Base-by-base conservation (phyloP, 768 basidiomycete species). In the Amanita jacksonii region DNA sequence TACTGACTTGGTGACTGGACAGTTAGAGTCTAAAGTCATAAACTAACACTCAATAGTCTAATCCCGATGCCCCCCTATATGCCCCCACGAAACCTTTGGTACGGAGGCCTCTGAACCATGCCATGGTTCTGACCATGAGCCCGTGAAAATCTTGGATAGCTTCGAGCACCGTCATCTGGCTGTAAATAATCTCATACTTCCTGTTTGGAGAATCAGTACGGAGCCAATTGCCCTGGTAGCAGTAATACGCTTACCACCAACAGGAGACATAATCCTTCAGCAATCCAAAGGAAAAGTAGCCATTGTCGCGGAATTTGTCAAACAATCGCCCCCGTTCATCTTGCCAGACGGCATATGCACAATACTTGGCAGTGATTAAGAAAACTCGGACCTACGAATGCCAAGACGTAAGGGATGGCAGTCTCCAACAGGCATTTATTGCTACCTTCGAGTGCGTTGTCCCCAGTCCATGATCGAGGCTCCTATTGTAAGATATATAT, bases 331-430 rank as follows among this genome's bases (percentile, higher is more conserved):
- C 61, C 53, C 63, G 64, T 43, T 91, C 81, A 52, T 84, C 81
- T 41, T 72, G 67, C 86, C 86, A 89, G 3, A 87, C 79, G 6
- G 88, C 84, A 8, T 68, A 69, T 40, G 79, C 70, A 57, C 93
- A 96, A 62, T 87, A 94, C 55, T 86, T 83, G 5, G 91, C 92
- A 12, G 85, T 85, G 46, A 97, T 84, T 24, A 97, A 58, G 61
- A 97, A 98, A 57, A 98, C 79, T 15, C 94, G 84, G 46, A 81
- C 70, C 73, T 88, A 58, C 12, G 58, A 55, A 59, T 52, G 24
- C 30, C 15, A 23, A 22, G 41, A 27, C 28, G 50, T 36, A 45
- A 27, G 31, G 49, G 34, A 5, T 35, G 20, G 32, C 15, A 40
- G 15, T 18, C n/a, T 12, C 12, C 30, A 46, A 20, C 9, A 45